A percentile compares a stretch with the other conserved stretches of the same genome.
These are phyloP conservation scores for Porphyrellus sp. DNA, from an alignment of 1,284 basidiomycete genomes.

Conservation along the genomic window DNA sequence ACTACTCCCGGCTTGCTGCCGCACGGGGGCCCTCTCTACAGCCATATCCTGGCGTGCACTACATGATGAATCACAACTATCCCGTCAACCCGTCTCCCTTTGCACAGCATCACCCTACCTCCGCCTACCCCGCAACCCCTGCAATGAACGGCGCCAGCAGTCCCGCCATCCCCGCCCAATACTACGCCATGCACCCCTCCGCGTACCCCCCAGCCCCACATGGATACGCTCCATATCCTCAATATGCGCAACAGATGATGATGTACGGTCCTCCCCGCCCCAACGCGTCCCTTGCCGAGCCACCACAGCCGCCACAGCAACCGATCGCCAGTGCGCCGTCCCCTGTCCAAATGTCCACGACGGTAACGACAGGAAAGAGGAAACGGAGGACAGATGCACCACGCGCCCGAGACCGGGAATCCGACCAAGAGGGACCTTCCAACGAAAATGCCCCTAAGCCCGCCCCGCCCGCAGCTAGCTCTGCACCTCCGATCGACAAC, in stretches of 20 bases:
- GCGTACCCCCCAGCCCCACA: slow-evolving; percentile 48
- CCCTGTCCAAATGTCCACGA: slow-evolving; percentile 36
- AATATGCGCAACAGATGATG: slow-evolving; percentile 63
- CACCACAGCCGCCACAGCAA: slow-evolving; percentile 26
- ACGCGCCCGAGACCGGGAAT: slow-evolving; percentile 45
- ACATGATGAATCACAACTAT: slow-evolving; percentile 63
- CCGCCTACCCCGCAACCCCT: slow-evolving; percentile 37
- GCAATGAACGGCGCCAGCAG: slow-evolving; percentile 43
- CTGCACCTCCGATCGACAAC: slow-evolving; percentile 44
- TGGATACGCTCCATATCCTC: slow-evolving; percentile 54
- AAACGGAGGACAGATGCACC: slow-evolving; percentile 56
- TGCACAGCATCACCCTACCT: slow-evolving; percentile 45
- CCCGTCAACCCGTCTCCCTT: slow-evolving; percentile 58
- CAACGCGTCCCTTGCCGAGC: slow-evolving; percentile 29
- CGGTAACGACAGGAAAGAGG: slow-evolving; percentile 48
- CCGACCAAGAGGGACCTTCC: slow-evolving; percentile 60
- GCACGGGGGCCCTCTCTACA: slow-evolving; percentile 47
- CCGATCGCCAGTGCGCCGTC: slow-evolving; percentile 33
- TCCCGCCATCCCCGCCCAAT: slow-evolving; percentile 47
- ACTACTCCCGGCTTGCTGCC: slow-evolving; percentile 31
- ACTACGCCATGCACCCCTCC: slow-evolving; percentile 57
- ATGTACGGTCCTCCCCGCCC: slow-evolving; percentile 54
- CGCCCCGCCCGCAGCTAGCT: slow-evolving; percentile 32
- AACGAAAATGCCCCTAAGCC: slow-evolving; percentile 41
- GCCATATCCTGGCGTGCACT: slow-evolving; percentile 46